Evolutionary conservation across 441 rosid species (phyloP), one percentile per base, ranked within the genome.

Genomic region (Capsella rubella): DNA sequence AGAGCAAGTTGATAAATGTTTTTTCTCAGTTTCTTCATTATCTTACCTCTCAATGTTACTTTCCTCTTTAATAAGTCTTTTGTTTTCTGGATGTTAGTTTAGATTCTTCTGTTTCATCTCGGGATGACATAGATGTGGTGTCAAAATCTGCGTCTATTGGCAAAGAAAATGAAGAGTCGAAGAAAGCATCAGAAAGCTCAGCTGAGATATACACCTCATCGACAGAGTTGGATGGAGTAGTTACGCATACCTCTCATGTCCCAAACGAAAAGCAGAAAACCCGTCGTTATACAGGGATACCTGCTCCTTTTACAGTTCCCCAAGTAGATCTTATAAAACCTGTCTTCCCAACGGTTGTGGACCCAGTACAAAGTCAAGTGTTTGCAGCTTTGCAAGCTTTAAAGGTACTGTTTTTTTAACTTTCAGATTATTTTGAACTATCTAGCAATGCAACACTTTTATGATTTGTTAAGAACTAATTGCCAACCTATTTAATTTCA

Each of bases 321-420:
- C 89, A 79, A 81, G 79, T 79, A 53, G 78, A 72, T 47, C 90
- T 87, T 56, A 91, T 88, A 58, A 86, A 82, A 82, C 83, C 92
- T 81, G 75, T 95, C 74, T 84, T 90, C 76, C 93, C 92, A 65
- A 83, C 89, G 9, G 81, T 71, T 74, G 85, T 92, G 62, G 95
- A 92, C 81, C 98, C 84, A 69, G 82, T 89, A 77, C 98, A 95
- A 64, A 91, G 91, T 64, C 97, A 92, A 77, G 86, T 96, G 70
- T 69, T 95, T 53, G 80, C 89, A 28, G 98, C 98, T 16, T 77
- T 95, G 76, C 97, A 95, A 81, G 88, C 81, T 64, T 72, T 89
- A 64, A 87, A 87, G 92, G 94, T 87, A 64, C 43, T 72, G 45
- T 25, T 40, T 62, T 62, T 45, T 35, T 43, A 2, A 15, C 2